phyloP scores from a whole-genome alignment of 805 yeast species.

The Komagataella ulmi region DNA sequence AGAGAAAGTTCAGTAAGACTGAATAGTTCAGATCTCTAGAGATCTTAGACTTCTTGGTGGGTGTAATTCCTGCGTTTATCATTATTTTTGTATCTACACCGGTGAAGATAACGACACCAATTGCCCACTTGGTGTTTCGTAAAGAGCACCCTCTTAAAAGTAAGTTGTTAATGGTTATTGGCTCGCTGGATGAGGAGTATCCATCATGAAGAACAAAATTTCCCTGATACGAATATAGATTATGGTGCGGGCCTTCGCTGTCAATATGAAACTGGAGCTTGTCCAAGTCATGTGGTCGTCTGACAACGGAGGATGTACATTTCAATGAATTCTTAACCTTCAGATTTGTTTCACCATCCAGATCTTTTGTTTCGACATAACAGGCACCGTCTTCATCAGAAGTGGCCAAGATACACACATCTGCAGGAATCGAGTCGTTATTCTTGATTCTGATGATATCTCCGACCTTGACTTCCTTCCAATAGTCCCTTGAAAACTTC shows the following conservation, averaged over 20 bases:
- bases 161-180: conserved; percentile 56
- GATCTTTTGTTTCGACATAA: conserved; percentile 67
- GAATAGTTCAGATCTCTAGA: conserved; percentile 60
- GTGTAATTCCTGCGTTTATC: conserved; percentile 71
- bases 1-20: conserved; percentile 50
- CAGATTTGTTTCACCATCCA: conserved; percentile 72
- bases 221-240: conserved; percentile 67
- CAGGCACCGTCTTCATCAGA: conserved; percentile 57
- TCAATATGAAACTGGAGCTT: conserved; percentile 54
- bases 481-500: conserved; percentile 28
- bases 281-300: conserved; percentile 33
- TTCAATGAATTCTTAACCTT: conserved; percentile 67
- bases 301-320: conserved; percentile 28
- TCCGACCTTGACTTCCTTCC: conserved; percentile 72
- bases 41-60: conserved; percentile 64
- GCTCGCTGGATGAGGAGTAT: conserved; percentile 28
- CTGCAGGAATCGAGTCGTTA: conserved; percentile 73
- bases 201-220: conserved; percentile 28
- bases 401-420: conserved; percentile 50
- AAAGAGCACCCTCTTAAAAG: conserved; percentile 65
- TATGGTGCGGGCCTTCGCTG: conserved; percentile 76
- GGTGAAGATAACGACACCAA: conserved; percentile 65
- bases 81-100: conserved; percentile 74
- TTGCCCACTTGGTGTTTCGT: conserved; percentile 74
- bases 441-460: conserved; percentile 54